phyloP scores from a whole-genome alignment of 495 filamentous ascomycete genomes.

The Lineolata rhizophorae region DNA sequence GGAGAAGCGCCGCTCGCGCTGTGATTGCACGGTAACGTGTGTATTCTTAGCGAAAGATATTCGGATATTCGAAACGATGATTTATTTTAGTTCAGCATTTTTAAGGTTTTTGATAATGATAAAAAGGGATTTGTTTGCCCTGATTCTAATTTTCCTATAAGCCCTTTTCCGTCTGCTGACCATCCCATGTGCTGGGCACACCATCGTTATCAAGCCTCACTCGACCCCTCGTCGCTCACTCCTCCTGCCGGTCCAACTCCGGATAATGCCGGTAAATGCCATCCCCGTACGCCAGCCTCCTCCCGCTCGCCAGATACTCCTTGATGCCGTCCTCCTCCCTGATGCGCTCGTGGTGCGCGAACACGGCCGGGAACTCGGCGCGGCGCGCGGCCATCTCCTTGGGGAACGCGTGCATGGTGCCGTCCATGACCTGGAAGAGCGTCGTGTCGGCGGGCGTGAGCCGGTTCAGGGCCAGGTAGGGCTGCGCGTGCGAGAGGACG shows the following conservation, averaged over 20 bases:
- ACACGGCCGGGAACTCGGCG: slow-evolving; percentile 24
- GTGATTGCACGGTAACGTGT: no score
- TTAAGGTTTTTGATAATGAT: no score
- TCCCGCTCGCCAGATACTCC: slow-evolving; percentile 35
- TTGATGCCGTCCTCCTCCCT: slow-evolving; percentile 30
- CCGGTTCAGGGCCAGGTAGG: slow-evolving; percentile 32
- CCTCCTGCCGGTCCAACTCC: slow-evolving; percentile 29
- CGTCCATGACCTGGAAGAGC: slow-evolving; percentile 38
- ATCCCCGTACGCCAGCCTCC: slow-evolving; percentile 28
- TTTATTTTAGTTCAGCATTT: no score
- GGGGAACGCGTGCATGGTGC: slow-evolving; percentile 31
- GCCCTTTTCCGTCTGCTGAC: not conserved
- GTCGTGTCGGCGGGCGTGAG: slow-evolving; percentile 47
- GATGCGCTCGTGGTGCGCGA: slow-evolving; percentile 31
- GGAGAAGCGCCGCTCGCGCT: no score
- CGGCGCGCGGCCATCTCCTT: slow-evolving; percentile 32
- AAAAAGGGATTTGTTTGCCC: no score
- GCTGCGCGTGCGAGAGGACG: slow-evolving; percentile 29
- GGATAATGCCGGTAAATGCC: slow-evolving; percentile 42
- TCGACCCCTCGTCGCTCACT: not conserved
- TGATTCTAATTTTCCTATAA: not conserved
- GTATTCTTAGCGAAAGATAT: no score
- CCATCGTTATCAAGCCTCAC: not conserved
- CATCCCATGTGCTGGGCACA: no score
- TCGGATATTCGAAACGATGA: no score